Base-by-base conservation (phyloP, 495 filamentous ascomycete genomes). In the Parachaetomium inaequale region DNA sequence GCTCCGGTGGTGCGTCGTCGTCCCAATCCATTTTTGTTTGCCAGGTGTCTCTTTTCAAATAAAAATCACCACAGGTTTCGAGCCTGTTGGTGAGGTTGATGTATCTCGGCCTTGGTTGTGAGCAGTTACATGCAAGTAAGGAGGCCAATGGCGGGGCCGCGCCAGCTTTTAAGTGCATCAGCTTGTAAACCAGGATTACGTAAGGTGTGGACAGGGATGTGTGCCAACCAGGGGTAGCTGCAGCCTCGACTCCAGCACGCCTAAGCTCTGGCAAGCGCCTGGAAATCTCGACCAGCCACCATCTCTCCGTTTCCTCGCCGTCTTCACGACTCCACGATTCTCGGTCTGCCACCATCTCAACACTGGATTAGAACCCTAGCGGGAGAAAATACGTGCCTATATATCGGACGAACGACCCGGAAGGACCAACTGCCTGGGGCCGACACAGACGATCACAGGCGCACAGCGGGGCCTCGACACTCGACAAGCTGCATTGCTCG, bases 1-100 rank as follows among this genome's bases (percentile, higher is more conserved):
- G 79, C 56, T 87, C 82, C 15, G 91, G 89, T 25, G 90, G 90
- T 50, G 81, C 78, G 46, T 94, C 90, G 46, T 88, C 85, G 43
- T 87, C 84, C 29, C 83, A 75, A 49, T 84, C 74, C 74, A 85
- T 66, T 58, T 66, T 66, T 7, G 49, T 19, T 23, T 26, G 23
- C 12, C 17, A 52, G 26, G 17, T 1, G 17, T 29, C 28, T 5
- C 5, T 19, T 19, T n/a, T n/a, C n/a, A n/a, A n/a, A n/a, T n/a
- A n/a, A n/a, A n/a, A n/a, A n/a, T n/a, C n/a, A n/a, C n/a, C n/a
- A n/a, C n/a, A n/a, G n/a, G n/a, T n/a, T n/a, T n/a, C n/a, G n/a
- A n/a, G n/a, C n/a, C n/a, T n/a, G n/a, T n/a, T n/a, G n/a, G n/a
- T n/a, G n/a, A n/a, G 49, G 25, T 31, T 7, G 8, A n/a, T 43